Percentiles rank a stretch among this genome's conserved stretches.
Evolutionary conservation across 371 early-diverging fungal genomes (phyloP).

Genomic region (Entomophthora muscae): DNA sequence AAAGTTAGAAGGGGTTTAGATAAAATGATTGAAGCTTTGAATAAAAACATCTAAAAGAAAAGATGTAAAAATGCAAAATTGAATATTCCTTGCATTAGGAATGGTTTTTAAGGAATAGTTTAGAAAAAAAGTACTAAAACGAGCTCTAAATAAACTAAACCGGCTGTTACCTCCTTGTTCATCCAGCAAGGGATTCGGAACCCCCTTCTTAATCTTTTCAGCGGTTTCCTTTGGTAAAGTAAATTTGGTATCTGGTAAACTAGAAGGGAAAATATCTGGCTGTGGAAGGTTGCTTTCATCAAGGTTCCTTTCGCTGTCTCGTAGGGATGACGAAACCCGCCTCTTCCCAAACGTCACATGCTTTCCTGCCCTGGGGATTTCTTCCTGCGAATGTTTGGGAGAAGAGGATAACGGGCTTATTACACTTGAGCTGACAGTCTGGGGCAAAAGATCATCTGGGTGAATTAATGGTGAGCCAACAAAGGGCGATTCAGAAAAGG

Average conservation of each 20-base stretch:
- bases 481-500: constrained; percentile 7
- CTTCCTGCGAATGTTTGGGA: background rate
- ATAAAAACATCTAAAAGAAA: too few relatives aligned
- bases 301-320: background rate
- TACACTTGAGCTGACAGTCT: background rate
- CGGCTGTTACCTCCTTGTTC: background rate
- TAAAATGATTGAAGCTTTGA: too few relatives aligned
- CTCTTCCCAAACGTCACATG: too few relatives aligned
- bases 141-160: too few relatives aligned
- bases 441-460: background rate
- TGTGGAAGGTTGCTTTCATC: background rate
- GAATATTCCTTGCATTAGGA: too few relatives aligned
- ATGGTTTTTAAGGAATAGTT: too few relatives aligned
- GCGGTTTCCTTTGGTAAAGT: background rate
- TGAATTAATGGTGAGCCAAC: constrained; percentile 9
- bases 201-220: background rate
- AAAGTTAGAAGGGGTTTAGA: too few relatives aligned
- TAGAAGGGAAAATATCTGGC: constrained; percentile 8
- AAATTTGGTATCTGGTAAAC: background rate
- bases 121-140: too few relatives aligned
- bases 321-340: background rate
- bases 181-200: background rate
- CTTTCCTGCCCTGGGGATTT: too few relatives aligned
- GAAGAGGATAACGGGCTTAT: background rate
- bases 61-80: too few relatives aligned